These are phyloP conservation scores for Isabelozyma pseudorhagii DNA, from an alignment of 805 yeast genomes.

Conservation along the genomic window DNA sequence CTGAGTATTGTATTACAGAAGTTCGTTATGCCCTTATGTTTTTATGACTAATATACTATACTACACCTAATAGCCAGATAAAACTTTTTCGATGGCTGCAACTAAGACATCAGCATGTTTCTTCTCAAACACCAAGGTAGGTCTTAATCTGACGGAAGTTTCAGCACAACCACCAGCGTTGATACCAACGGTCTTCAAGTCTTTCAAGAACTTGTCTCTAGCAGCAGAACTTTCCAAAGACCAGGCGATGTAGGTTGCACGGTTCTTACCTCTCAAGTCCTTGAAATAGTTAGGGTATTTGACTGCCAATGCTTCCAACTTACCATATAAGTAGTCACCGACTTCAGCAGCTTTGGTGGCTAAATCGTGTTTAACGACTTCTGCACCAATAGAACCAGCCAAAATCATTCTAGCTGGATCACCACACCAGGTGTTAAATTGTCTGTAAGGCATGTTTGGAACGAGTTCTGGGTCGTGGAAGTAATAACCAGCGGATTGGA, in stretches of 20 bases:
- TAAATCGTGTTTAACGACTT: constrained; percentile 59
- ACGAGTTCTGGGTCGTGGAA: constrained; percentile 70
- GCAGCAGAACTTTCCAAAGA: constrained; percentile 51
- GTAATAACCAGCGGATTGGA: constrained; percentile 87
- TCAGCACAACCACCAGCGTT: constrained; percentile 87
- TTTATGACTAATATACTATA: background rate
- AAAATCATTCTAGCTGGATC: constrained; percentile 80
- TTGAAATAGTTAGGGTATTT: constrained; percentile 52
- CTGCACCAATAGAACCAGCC: constrained; percentile 69
- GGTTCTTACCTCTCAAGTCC: constrained; percentile 69
- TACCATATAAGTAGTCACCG: constrained; percentile 62
- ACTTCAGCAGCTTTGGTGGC: constrained; percentile 53
- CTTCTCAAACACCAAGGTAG: constrained; percentile 72
- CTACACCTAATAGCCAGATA: constrained; percentile 25
- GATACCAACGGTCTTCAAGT: constrained; percentile 63
- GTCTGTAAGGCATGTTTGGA: constrained; percentile 80
- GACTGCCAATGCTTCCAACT: constrained; percentile 49
- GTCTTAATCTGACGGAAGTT: constrained; percentile 75
- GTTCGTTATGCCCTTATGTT: background rate
- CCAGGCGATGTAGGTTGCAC: constrained; percentile 85
- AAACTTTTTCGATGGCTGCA: constrained; percentile 35
- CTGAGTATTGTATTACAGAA: too few species aligned
- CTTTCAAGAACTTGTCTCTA: constrained; percentile 60
- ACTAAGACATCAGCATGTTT: constrained; percentile 73
- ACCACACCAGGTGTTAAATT: constrained; percentile 93